Base-by-base conservation (phyloP, 2,329 filamentous ascomycete genomes). In the Fusarium avenaceum region DNA sequence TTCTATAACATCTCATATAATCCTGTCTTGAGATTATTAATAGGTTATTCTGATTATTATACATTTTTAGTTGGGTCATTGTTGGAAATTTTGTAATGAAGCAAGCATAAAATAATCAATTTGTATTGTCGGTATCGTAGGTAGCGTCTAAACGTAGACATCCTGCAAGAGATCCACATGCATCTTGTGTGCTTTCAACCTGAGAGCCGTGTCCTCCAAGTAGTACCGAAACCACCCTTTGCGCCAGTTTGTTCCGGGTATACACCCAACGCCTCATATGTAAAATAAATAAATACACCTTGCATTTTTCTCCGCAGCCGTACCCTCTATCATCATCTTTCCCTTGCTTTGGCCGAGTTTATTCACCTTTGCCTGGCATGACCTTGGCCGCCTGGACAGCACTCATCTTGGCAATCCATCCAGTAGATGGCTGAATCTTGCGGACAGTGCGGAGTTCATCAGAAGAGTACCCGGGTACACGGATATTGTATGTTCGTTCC, bases 351-450 rank as follows among this genome's bases (percentile, higher is more conserved):
- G 3, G 26, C 20, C 7, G 14, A 17, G 13, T 26, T 72, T 82
- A 82, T 73, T 87, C 85, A 48, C 84, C 83, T 77, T 87, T 87
- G 24, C 87, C 86, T 6, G 87, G 84, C 80, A 87, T 90, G 45
- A 90, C 94, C 83, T 98, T 98, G 46, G 94, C 93, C 3, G 94
- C 95, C 80, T 97, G 94, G 17, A 99, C 91, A 24, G 96, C 95
- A 75, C 94, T 95, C 91, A 99, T 96, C 85, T 99, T 99, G 71
- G 92, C 91, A 65, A 96, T 95, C 94, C 96, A 99, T 22, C 89
- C 92, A 17, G 91, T 84, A 20, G 93, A 90, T 3, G 96, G 96
- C 77, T 96, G 92, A 53, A 96, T 91, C 83, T 97, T 97, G 78
- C 94, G 90, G 30, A 98, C 95, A 0, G 94, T 97, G 58, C 96